These are phyloP conservation scores for Diaporthe longicolla DNA, from an alignment of 2,329 filamentous ascomycete genomes.

Conservation along the genomic window DNA sequence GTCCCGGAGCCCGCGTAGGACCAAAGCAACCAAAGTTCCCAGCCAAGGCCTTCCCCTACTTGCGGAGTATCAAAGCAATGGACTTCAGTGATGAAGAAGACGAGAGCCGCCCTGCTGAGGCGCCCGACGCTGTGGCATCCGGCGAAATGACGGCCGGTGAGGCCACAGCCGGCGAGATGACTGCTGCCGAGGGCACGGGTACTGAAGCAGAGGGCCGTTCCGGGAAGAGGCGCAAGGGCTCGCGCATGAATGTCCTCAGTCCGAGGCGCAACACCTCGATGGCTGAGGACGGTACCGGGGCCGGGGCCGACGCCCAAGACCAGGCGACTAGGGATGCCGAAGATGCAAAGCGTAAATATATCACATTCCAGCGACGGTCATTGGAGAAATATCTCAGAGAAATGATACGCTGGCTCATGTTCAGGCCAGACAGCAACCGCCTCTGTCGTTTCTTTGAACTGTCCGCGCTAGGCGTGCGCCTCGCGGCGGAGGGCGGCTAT, in stretches of 20 bases:
- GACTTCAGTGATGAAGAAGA: slow-evolving; percentile 85
- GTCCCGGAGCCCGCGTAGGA: slow-evolving; percentile 74
- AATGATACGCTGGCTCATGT: slow-evolving; percentile 97
- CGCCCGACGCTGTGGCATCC: slow-evolving; percentile 3
- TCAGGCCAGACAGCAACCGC: slow-evolving; percentile 93
- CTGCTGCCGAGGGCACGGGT: slow-evolving; percentile 74
- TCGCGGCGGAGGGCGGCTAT: slow-evolving; percentile 95
- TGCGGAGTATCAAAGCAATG: slow-evolving; percentile 83
- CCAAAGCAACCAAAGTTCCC: slow-evolving; percentile 93
- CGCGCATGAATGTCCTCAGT: slow-evolving; percentile 67
- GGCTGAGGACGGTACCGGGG: slow-evolving; percentile 62
- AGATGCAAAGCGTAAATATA: slow-evolving; percentile 73
- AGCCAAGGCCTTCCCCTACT: slow-evolving; percentile 88
- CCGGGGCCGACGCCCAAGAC: slow-evolving; percentile 50
- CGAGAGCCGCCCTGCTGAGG: slow-evolving; percentile 56
- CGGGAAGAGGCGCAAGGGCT: slow-evolving; percentile 59
- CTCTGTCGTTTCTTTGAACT: slow-evolving; percentile 96
- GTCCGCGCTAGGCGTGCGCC: slow-evolving; percentile 91
- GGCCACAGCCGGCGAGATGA: slow-evolving; percentile 62
- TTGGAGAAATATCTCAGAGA: slow-evolving; percentile 92
- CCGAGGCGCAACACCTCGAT: slow-evolving; percentile 68
- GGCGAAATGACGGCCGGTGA: slow-evolving; percentile 55
- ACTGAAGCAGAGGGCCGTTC: slow-evolving; percentile 75
- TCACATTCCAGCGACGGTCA: slow-evolving; percentile 86
- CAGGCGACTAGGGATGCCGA: slow-evolving; percentile 69